Base-by-base conservation (phyloP, 2,329 filamentous ascomycete species). In the Colletotrichum echinochloae region DNA sequence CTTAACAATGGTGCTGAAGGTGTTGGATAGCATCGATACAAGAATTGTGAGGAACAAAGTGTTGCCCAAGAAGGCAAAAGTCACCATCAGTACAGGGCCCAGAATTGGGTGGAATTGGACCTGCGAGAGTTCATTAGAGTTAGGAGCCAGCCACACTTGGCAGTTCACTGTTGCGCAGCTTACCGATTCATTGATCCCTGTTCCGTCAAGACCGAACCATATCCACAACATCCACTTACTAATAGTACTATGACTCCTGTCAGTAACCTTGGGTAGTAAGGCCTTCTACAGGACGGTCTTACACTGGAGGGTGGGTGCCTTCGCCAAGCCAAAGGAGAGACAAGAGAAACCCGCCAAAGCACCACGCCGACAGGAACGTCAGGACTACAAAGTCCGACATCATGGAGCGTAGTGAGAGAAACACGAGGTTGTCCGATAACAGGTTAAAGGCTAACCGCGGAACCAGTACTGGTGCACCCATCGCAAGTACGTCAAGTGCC, bases 161-260 rank as follows among this genome's bases (percentile, higher is more conserved):
- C 12, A 3, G 12, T 37, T 30, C 5, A 30, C 18, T 14, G 44
- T 12, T 33, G 30, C 12, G 16, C 7, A 39, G 49, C 83, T 77
- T 76, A 86, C 85, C 66, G 88, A 88, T 73, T 84, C 79, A 57
- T 89, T 84, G 51, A 91, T 90, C 9, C 89, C 89, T 4, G 86
- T 89, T 8, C 88, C 94, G 75, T 96, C 94, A 1, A 97, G 87
- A 2, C 94, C 94, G 77, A 97, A 96, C 94, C 94, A 97, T 73
- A 97, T 95, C 87, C 92, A 96, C 1, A 96, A 87, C 93, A 97
- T 95, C 94, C 94, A 97, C 80, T 95, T 94, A 54, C 90, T 90
- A 72, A 96, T 94, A 1, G 91, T 93, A 5, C 85, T 87, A 56
- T 8, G 28, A 16, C 30, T 35, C 48, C 23, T 54, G 51, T 68